Conservation (phyloP, 1,284 basidiomycete species). For the Ustilago loliicola region DNA sequence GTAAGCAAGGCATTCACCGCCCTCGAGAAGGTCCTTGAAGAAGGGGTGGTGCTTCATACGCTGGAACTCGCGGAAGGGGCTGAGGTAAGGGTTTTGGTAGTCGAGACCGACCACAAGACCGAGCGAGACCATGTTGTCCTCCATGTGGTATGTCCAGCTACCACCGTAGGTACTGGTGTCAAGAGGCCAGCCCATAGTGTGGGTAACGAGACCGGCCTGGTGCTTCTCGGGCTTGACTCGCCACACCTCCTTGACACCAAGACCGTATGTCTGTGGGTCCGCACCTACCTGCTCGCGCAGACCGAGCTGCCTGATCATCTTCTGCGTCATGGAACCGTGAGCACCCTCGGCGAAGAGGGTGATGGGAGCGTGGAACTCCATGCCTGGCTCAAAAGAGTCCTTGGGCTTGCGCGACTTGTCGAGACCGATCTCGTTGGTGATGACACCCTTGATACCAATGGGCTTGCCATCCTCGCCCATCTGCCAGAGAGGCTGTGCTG, state of each 20-base stretch:
- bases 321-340: constrained; percentile 90
- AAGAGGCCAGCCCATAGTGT: constrained; percentile 95
- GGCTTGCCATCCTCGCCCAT: constrained; percentile 76
- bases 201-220: constrained; percentile 86
- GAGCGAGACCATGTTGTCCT: constrained; percentile 87
- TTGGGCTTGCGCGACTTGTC: constrained; percentile 84
- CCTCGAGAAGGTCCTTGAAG: constrained; percentile 83
- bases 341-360: constrained; percentile 97
- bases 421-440: constrained; percentile 95
- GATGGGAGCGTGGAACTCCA: constrained; percentile 94
- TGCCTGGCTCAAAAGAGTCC: constrained; percentile 92
- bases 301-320: constrained; percentile 82
- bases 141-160: constrained; percentile 96
- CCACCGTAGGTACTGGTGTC: constrained; percentile 90
- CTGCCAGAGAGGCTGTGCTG: constrained; percentile 83
- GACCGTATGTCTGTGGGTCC: constrained; percentile 95
- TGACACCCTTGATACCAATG: constrained; percentile 80
- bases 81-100: constrained; percentile 93
- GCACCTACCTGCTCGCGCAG: constrained; percentile 77
- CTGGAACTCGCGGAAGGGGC: constrained; percentile 93
- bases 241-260: constrained; percentile 99
- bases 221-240: constrained; percentile 83
- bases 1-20: constrained; percentile 85
- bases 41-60: constrained; percentile 98
- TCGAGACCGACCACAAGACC: constrained; percentile 95